Percentiles rank a stretch among this genome's conserved stretches.
Evolutionary conservation across 768 basidiomycete genomes (phyloP).

Genomic region (Mrakia hoshinonis): DNA sequence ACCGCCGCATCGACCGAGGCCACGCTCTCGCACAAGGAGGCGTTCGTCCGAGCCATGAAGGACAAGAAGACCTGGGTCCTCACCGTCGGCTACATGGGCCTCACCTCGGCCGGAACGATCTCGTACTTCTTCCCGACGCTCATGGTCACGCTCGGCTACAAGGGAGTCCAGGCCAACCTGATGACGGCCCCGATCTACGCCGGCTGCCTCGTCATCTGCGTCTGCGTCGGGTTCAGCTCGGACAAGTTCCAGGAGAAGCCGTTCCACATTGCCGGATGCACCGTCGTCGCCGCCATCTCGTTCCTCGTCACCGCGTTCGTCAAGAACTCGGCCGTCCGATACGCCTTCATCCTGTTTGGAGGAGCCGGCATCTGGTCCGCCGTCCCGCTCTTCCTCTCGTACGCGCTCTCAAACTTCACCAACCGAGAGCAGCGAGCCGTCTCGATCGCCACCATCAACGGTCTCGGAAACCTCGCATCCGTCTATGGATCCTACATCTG

Average conservation of each 20-base stretch:
- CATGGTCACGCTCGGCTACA: conserved; percentile 9
- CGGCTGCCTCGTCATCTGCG: conserved; percentile 35
- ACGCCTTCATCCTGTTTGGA: conserved; percentile 37
- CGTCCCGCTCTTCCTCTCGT: conserved; percentile 37
- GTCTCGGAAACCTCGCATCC: conserved; percentile 33
- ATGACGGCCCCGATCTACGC: conserved; percentile 34
- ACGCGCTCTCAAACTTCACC: conserved; percentile 39
- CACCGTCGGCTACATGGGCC: conserved; percentile 4
- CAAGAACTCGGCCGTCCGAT: conserved; percentile 34
- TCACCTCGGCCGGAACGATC: conserved; percentile 8
- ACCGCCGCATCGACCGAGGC: conserved; percentile 28
- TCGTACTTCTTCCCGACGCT: conserved; percentile 14
- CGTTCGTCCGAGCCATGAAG: conserved; percentile 35
- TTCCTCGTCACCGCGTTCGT: conserved; percentile 38
- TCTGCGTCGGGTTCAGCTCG: conserved; percentile 33
- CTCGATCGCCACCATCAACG: not conserved
- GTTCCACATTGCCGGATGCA: conserved; percentile 34
- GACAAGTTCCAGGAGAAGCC: conserved; percentile 38
- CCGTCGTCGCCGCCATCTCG: conserved; percentile 28
- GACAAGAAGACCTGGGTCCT: conserved; percentile 38
- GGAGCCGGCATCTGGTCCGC: conserved; percentile 40
- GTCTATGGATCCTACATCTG: conserved; percentile 33
- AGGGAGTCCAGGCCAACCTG: not conserved
- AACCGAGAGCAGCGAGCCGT: conserved; percentile 38
- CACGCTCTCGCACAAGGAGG: conserved; percentile 35